phyloP scores from a whole-genome alignment of 345 rosid genomes.

The Sapria himalayana region DNA sequence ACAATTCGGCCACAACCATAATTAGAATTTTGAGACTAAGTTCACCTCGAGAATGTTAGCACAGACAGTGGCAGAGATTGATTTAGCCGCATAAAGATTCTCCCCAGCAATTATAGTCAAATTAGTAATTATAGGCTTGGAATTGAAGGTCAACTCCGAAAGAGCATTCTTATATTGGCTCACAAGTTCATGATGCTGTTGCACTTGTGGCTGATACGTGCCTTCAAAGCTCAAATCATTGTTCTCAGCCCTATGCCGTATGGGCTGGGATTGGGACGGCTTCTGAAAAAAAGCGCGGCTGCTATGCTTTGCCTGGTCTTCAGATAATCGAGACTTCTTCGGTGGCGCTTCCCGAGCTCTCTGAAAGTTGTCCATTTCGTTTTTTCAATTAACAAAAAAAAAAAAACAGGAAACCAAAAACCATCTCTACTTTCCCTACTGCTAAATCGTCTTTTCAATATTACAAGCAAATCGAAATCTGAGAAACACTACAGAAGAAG shows the following conservation, averaged over 20 bases:
- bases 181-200: conserved; percentile 71
- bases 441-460: too few species aligned
- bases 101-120: conserved; percentile 94
- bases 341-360: conserved; percentile 55
- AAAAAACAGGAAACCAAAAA: conserved; percentile 8
- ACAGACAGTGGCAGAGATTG: conserved; percentile 61
- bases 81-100: conserved; percentile 69
- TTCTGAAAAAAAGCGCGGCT: conserved; percentile 29
- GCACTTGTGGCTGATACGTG: conserved; percentile 70
- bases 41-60: conserved; percentile 91
- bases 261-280: conserved; percentile 16
- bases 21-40: conserved; percentile 15
- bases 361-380: conserved; percentile 60
- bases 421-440: conserved; percentile 11
- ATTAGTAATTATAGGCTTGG: conserved; percentile 91
- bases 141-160: conserved; percentile 85
- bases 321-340: conserved; percentile 52
- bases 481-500: too few species aligned
- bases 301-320: conserved; percentile 22
- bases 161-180: conserved; percentile 74
- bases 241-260: conserved; percentile 13
- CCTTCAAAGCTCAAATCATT: conserved; percentile 28
- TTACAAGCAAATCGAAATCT: too few species aligned
- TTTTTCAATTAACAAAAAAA: conserved; percentile 6
- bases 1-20: conserved; percentile 12